Percentiles rank a stretch among this genome's conserved stretches.
phyloP scores from a whole-genome alignment of 208 protist species.

The Leishmania tarentolae region DNA sequence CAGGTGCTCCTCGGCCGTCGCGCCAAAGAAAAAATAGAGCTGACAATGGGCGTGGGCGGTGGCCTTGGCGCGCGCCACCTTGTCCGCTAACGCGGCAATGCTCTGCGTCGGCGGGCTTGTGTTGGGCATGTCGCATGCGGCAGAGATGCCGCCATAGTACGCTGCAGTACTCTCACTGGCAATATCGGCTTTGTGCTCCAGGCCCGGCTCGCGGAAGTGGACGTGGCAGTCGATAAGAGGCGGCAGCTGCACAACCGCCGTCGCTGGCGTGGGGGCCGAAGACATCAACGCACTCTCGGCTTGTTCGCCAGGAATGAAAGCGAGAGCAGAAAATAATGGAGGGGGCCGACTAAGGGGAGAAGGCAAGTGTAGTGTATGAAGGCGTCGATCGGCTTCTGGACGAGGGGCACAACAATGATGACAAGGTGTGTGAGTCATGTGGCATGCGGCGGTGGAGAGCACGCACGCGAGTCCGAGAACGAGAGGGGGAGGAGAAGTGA shows the following conservation, averaged over 20 bases:
- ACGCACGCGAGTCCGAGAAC: neutral
- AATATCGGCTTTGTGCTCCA: constrained; percentile 94
- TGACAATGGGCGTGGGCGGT: constrained; percentile 26
- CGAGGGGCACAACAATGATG: no score
- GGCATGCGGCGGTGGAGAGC: neutral
- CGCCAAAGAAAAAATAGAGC: constrained; percentile 87
- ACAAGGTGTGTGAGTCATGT: no score
- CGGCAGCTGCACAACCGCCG: constrained; percentile 51
- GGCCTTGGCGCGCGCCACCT: constrained; percentile 50
- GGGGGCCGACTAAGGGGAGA: neutral
- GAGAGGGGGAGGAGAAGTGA: neutral
- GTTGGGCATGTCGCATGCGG: constrained; percentile 89
- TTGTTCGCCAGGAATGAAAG: neutral
- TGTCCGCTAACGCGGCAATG: constrained; percentile 69
- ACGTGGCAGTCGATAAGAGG: constrained; percentile 94
- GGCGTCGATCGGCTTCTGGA: neutral
- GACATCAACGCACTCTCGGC: constrained; percentile 7
- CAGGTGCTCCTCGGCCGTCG: constrained; percentile 66
- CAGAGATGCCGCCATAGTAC: constrained; percentile 87
- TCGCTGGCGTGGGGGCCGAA: neutral
- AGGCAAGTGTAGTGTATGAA: neutral
- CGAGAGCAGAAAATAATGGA: neutral
- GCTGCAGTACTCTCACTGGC: constrained; percentile 87
- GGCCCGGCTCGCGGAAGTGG: constrained; percentile 93
- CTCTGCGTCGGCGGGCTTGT: constrained; percentile 82